phyloP scores from a whole-genome alignment of 106 monocot species.

The Triglochin maritima region DNA sequence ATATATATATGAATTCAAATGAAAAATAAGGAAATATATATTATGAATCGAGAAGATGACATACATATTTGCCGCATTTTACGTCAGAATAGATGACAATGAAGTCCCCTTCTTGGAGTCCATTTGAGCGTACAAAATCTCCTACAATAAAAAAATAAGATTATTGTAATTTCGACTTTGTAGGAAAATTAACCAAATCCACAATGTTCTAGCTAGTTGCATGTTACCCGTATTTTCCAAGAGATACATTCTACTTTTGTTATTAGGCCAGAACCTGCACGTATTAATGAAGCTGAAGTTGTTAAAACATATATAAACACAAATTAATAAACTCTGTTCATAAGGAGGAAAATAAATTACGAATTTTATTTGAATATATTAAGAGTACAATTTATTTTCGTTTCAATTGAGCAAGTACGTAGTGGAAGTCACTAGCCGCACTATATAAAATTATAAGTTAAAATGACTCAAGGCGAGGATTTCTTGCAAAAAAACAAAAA shows the following conservation, averaged over 20 bases:
- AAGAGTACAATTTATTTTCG: too few relatives aligned
- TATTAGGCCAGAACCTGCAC: slow-evolving; percentile 92
- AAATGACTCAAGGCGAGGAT: too few relatives aligned
- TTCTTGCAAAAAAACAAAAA: too few relatives aligned
- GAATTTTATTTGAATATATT: too few relatives aligned
- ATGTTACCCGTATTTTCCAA: slow-evolving; percentile 81
- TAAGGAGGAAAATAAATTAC: too few relatives aligned
- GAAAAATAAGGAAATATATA: too few relatives aligned
- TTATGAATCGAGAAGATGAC: neutral
- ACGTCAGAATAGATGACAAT: slow-evolving; percentile 73
- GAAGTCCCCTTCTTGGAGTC: slow-evolving; percentile 72
- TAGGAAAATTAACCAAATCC: too few relatives aligned
- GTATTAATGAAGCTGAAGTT: neutral
- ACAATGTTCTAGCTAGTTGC: neutral
- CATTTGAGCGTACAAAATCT: slow-evolving; percentile 62
- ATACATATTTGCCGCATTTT: slow-evolving; percentile 68
- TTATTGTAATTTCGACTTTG: too few relatives aligned
- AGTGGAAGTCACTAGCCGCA: too few relatives aligned
- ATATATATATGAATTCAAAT: too few relatives aligned
- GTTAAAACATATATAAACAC: neutral
- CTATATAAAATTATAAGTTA: too few relatives aligned
- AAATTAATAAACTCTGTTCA: neutral
- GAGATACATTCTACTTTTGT: slow-evolving; percentile 98
- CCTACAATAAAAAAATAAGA: slow-evolving; percentile 17
- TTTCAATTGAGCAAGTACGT: too few relatives aligned